Evolutionary conservation across 164 flowering plant species (phyloP).

Genomic region (Vitis amurensis): DNA sequence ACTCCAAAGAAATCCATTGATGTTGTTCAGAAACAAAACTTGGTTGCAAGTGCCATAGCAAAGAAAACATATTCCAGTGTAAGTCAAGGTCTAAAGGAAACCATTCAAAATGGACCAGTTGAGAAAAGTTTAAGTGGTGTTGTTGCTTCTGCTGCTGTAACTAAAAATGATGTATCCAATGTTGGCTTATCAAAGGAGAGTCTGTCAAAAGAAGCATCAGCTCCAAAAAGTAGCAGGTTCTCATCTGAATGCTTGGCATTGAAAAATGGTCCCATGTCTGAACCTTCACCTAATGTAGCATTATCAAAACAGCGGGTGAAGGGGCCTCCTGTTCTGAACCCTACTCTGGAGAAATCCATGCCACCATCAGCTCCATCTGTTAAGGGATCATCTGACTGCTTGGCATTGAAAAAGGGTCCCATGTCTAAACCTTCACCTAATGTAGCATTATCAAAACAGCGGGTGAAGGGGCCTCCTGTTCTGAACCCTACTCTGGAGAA

Average conservation of each 20-base stretch:
- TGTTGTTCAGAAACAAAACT: constrained; percentile 35
- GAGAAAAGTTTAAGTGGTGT: constrained; percentile 19
- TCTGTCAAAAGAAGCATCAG: constrained; percentile 19
- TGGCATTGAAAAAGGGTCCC: not conserved
- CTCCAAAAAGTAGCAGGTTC: constrained; percentile 9
- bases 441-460: constrained; percentile 5
- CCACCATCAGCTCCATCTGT: constrained; percentile 10
- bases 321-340: constrained; percentile 7
- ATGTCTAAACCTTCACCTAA: constrained; percentile 2
- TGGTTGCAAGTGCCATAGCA: constrained; percentile 21
- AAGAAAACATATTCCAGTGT: constrained; percentile 18
- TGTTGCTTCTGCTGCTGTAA: constrained; percentile 15
- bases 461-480: constrained; percentile 13
- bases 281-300: constrained; percentile 9
- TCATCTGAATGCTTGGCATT: constrained; percentile 6
- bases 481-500: constrained; percentile 2
- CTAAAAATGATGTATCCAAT: constrained; percentile 8
- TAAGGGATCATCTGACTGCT: not conserved
- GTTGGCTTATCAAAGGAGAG: constrained; percentile 14
- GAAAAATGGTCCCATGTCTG: constrained; percentile 8
- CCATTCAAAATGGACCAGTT: constrained; percentile 20
- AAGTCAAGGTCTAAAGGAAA: constrained; percentile 20
- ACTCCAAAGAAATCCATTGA: constrained; percentile 42
- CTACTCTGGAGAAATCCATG: constrained; percentile 1
- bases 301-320: constrained; percentile 9